A percentile compares a stretch with the other conserved stretches of the same genome.
Conservation (phyloP, 441 rosid genomes). For the Gossypium trilobum region DNA sequence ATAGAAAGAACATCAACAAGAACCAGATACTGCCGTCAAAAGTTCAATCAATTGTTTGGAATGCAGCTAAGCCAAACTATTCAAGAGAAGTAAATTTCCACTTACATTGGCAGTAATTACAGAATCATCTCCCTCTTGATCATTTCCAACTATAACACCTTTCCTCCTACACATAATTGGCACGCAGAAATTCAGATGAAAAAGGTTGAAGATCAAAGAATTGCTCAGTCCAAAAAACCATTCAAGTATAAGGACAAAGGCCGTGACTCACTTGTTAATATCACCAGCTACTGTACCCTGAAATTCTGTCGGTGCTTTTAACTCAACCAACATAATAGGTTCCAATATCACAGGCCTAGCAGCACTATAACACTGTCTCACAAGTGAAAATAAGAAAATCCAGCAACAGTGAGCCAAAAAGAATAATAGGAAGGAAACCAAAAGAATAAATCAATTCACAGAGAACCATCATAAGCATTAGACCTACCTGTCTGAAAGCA, state of each 20-base stretch:
- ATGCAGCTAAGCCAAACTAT: neutral
- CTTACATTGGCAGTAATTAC: constrained; percentile 69
- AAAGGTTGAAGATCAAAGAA: neutral
- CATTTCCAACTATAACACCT: constrained; percentile 90
- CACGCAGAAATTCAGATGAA: neutral
- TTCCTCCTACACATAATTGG: constrained; percentile 55
- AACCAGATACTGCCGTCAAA: neutral
- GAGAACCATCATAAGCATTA: neutral
- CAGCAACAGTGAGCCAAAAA: neutral
- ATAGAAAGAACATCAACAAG: neutral
- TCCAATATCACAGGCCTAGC: constrained; percentile 88
- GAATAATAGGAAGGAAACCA: neutral
- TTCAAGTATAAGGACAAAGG: neutral
- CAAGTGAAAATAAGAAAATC: neutral
- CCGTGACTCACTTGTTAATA: constrained; percentile 67
- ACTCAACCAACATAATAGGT: constrained; percentile 88
- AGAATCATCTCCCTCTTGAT: constrained; percentile 97
- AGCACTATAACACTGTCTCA: constrained; percentile 58
- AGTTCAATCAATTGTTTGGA: neutral
- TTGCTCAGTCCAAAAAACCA: neutral
- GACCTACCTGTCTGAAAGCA: constrained; percentile 76
- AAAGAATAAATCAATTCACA: neutral
- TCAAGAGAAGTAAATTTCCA: constrained; percentile 1
- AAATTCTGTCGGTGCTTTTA: constrained; percentile 87
- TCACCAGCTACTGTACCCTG: constrained; percentile 96